Percentiles rank a stretch among this genome's conserved stretches.
phyloP scores from a whole-genome alignment of 306 rosid species.

The Pterocarpus macrocarpus region DNA sequence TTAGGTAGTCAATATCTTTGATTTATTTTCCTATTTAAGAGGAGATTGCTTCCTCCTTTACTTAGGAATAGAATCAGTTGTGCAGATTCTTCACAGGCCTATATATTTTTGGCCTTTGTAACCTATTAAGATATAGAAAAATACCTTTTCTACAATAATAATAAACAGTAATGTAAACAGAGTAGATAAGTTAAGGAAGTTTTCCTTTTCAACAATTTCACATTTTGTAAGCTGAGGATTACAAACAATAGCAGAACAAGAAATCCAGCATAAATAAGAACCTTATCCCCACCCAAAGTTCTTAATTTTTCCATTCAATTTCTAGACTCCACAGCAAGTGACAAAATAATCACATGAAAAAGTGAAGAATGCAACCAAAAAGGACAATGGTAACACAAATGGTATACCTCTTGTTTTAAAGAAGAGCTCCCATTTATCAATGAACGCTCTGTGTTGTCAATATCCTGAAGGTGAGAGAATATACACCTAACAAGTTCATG shows the following conservation, averaged over 20 bases:
- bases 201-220: constrained; percentile 20
- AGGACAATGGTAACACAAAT: constrained; percentile 13
- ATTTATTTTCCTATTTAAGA: too few relatives aligned
- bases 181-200: not conserved
- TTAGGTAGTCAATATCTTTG: too few relatives aligned
- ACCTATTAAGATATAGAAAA: too few relatives aligned
- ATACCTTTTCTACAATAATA: too few relatives aligned
- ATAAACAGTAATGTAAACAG: constrained; percentile 11
- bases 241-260: constrained; percentile 18
- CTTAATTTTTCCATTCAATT: constrained; percentile 14
- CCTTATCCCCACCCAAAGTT: constrained; percentile 8
- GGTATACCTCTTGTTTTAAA: constrained; percentile 61
- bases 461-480: constrained; percentile 82
- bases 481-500: constrained; percentile 87
- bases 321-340: constrained; percentile 17
- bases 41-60: too few relatives aligned
- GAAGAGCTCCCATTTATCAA: constrained; percentile 57
- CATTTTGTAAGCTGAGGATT: constrained; percentile 22
- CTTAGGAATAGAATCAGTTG: too few relatives aligned
- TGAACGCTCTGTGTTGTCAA: constrained; percentile 59
- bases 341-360: constrained; percentile 23
- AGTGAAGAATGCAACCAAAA: constrained; percentile 21
- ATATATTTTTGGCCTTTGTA: too few relatives aligned
- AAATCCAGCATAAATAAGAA: constrained; percentile 4
- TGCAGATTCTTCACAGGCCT: too few relatives aligned